Conservation (phyloP, 2,329 filamentous ascomycete species). For the Cladobotryum mycophilum region DNA sequence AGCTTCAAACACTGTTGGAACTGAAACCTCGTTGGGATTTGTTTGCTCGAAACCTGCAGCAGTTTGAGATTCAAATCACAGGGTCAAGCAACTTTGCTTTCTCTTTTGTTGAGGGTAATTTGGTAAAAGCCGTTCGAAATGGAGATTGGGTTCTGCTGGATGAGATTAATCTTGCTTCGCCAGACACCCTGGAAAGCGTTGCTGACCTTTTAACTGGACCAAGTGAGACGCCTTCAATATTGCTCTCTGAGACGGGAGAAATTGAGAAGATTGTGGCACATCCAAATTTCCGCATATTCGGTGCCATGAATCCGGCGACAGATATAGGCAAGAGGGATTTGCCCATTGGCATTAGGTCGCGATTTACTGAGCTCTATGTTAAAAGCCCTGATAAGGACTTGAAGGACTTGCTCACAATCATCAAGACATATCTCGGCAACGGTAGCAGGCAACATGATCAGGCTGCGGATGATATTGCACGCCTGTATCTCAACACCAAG, state of each 20-base stretch:
- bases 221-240: slow-evolving; percentile 67
- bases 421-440: slow-evolving; percentile 77
- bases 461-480: slow-evolving; percentile 72
- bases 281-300: slow-evolving; percentile 90
- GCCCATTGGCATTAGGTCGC: slow-evolving; percentile 77
- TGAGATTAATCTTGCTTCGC: slow-evolving; percentile 92
- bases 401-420: slow-evolving; percentile 80
- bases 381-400: slow-evolving; percentile 81
- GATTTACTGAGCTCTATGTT: slow-evolving; percentile 95
- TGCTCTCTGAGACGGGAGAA: slow-evolving; percentile 89
- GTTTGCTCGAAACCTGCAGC: slow-evolving; percentile 67
- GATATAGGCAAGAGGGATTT: slow-evolving; percentile 95
- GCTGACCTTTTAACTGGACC: slow-evolving; percentile 77
- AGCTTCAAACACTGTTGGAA: slow-evolving; percentile 55
- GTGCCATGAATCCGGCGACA: slow-evolving; percentile 97
- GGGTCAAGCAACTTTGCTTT: slow-evolving; percentile 73
- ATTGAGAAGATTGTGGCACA: slow-evolving; percentile 87
- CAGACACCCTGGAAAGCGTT: slow-evolving; percentile 91
- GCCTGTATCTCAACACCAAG: slow-evolving; percentile 84
- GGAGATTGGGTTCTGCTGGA: slow-evolving; percentile 96
- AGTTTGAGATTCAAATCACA: slow-evolving; percentile 74
- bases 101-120: slow-evolving; percentile 90
- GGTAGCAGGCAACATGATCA: slow-evolving; percentile 65
- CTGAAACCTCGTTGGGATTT: slow-evolving; percentile 67
- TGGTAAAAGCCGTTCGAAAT: slow-evolving; percentile 91